Conservation (phyloP, 495 filamentous ascomycete species). For the Parmelia sp. region DNA sequence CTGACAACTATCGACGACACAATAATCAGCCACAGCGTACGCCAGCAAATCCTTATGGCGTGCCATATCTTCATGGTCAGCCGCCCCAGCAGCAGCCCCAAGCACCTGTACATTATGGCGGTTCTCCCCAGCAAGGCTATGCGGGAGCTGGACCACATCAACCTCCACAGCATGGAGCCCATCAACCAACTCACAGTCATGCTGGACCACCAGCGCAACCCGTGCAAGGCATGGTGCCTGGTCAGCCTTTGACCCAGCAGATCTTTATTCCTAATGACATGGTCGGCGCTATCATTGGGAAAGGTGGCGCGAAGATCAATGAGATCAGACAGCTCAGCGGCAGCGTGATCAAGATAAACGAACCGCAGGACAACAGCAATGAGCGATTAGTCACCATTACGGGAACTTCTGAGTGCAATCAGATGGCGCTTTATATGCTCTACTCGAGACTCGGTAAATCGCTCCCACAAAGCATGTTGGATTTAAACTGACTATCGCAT, state of each 20-base stretch:
- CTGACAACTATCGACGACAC: constrained; percentile 75
- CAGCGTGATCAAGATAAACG: constrained; percentile 99
- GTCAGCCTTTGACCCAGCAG: constrained; percentile 89
- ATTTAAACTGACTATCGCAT: constrained; percentile 31
- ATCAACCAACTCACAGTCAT: constrained; percentile 54
- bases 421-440: constrained; percentile 98
- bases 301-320: constrained; percentile 98
- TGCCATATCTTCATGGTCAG: constrained; percentile 64
- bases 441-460: constrained; percentile 91
- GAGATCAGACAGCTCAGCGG: constrained; percentile 95
- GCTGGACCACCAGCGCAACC: constrained; percentile 56
- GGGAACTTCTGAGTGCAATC: constrained; percentile 94
- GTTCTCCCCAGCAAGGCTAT: constrained; percentile 60
- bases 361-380: constrained; percentile 97
- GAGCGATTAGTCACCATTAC: constrained; percentile 96
- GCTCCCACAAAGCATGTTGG: not conserved
- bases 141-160: constrained; percentile 71
- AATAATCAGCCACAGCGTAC: constrained; percentile 59
- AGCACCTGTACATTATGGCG: constrained; percentile 62
- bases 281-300: constrained; percentile 98
- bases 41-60: constrained; percentile 56
- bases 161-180: constrained; percentile 53
- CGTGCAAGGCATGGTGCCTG: constrained; percentile 68
- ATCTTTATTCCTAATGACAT: constrained; percentile 99
- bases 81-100: constrained; percentile 51